These are phyloP conservation scores for Sordariomycetes sp. DNA, from an alignment of 2,329 filamentous ascomycete species.

Conservation along the genomic window DNA sequence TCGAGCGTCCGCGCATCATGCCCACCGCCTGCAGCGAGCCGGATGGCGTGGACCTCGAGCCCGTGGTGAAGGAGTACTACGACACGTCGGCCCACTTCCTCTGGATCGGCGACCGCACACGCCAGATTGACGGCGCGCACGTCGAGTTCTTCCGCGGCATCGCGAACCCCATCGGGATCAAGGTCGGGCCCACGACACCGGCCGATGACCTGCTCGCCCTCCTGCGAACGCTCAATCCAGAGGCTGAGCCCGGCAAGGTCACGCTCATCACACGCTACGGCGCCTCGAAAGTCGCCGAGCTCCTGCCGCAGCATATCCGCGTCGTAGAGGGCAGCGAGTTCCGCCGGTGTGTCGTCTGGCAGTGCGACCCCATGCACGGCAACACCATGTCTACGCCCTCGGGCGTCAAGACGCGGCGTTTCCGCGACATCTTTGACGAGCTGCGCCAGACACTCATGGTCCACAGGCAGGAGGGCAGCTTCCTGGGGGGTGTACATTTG, in stretches of 20 bases:
- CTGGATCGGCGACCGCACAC: constrained; percentile 95
- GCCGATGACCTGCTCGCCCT: constrained; percentile 65
- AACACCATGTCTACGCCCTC: constrained; percentile 58
- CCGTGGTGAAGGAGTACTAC: constrained; percentile 58
- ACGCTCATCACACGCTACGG: constrained; percentile 96
- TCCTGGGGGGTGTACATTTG: constrained; percentile 87
- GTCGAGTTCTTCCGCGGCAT: constrained; percentile 97
- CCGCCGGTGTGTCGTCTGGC: constrained; percentile 68
- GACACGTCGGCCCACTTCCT: constrained; percentile 94
- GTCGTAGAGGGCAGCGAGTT: constrained; percentile 75
- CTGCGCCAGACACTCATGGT: constrained; percentile 74
- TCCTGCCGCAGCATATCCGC: constrained; percentile 78
- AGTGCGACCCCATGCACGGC: constrained; percentile 98
- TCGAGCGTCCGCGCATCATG: constrained; percentile 49
- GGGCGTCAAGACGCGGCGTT: constrained; percentile 86
- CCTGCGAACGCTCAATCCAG: constrained; percentile 77
- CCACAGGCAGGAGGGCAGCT: constrained; percentile 73
- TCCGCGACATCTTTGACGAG: constrained; percentile 82
- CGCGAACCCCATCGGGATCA: constrained; percentile 91
- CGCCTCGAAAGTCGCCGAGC: constrained; percentile 59
- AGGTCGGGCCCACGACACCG: constrained; percentile 82
- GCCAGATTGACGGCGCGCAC: constrained; percentile 86
- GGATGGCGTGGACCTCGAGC: constrained; percentile 17
- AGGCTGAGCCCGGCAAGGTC: constrained; percentile 76
- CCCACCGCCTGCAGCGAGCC: constrained; percentile 25